Evolutionary conservation across 2,329 filamentous ascomycete genomes (phyloP).

Genomic region (Hansfordia pulvinata): DNA sequence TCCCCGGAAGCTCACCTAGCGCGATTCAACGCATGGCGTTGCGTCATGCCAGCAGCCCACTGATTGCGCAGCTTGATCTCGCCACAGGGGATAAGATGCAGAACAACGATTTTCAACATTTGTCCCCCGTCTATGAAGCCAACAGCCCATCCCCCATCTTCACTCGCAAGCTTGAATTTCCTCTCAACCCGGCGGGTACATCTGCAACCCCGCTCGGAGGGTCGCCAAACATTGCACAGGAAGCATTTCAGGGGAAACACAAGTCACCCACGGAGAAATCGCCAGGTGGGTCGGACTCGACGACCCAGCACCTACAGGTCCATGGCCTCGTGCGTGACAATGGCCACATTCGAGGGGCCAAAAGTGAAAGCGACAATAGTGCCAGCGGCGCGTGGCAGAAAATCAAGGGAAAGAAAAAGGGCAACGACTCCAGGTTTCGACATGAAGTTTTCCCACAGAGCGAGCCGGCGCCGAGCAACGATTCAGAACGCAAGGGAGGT

Average conservation of each 20-base stretch:
- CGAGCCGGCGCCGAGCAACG: slow-evolving; percentile 43
- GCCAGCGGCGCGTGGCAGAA: slow-evolving; percentile 43
- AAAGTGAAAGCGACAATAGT: slow-evolving; percentile 34
- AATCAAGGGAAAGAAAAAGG: slow-evolving; percentile 39
- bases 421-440: slow-evolving; percentile 30
- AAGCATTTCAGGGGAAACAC: slow-evolving; percentile 6
- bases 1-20: slow-evolving; percentile 3
- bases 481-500: slow-evolving; percentile 49
- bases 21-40: slow-evolving; percentile 15
- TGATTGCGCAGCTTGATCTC: slow-evolving; percentile 42
- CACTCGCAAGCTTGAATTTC: slow-evolving; percentile 36
- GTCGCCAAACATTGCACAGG: background rate
- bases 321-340: slow-evolving; percentile 30
- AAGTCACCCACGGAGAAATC: slow-evolving; percentile 15
- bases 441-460: slow-evolving; percentile 25
- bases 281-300: slow-evolving; percentile 8
- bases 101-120: slow-evolving; percentile 30
- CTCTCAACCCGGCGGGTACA: slow-evolving; percentile 11
- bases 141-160: slow-evolving; percentile 57
- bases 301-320: slow-evolving; percentile 16
- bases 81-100: slow-evolving; percentile 31
- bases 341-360: slow-evolving; percentile 37
- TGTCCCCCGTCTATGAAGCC: slow-evolving; percentile 65
- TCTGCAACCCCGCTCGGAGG: slow-evolving; percentile 4
- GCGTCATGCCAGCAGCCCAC: slow-evolving; percentile 30